Conservation (phyloP, 1,284 basidiomycete species). For the Rhodotorula sp. region DNA sequence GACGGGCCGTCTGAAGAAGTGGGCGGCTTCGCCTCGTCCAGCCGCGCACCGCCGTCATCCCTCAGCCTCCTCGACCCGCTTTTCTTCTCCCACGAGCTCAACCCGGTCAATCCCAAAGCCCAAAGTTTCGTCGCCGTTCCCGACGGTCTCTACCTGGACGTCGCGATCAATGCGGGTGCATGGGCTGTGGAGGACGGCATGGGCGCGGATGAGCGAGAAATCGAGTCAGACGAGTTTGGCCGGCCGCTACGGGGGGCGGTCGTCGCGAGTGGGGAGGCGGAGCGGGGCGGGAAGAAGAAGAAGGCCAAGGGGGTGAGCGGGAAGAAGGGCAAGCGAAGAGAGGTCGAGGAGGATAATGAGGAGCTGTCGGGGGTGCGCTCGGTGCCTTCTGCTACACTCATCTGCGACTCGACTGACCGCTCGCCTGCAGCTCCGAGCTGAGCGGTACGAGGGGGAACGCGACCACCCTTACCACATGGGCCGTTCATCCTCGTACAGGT, state of each 20-base stretch:
- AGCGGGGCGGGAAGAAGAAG: constrained; percentile 44
- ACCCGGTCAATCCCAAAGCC: constrained; percentile 74
- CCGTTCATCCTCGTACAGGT: constrained; percentile 52
- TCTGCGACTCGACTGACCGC: constrained; percentile 41
- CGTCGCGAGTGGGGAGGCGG: constrained; percentile 32
- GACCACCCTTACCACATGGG: constrained; percentile 64
- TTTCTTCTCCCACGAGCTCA: constrained; percentile 75
- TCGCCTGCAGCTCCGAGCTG: constrained; percentile 58
- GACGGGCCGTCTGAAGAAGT: neutral
- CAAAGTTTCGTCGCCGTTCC: constrained; percentile 78
- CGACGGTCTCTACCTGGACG: constrained; percentile 77
- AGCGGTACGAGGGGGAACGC: constrained; percentile 50
- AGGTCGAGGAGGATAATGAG: constrained; percentile 47
- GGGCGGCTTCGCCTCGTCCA: constrained; percentile 18
- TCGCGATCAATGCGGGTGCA: constrained; percentile 67
- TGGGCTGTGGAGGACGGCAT: constrained; percentile 50
- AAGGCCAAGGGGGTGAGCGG: constrained; percentile 42
- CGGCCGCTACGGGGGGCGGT: constrained; percentile 46
- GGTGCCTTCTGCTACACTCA: neutral
- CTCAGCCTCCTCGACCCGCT: constrained; percentile 81
- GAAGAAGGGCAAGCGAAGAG: constrained; percentile 58
- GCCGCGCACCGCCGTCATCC: constrained; percentile 64
- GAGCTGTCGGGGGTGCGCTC: constrained; percentile 35
- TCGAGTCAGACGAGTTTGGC: constrained; percentile 47
- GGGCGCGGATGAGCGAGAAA: constrained; percentile 9